Percentiles rank a stretch among this genome's conserved stretches.
phyloP scores from a whole-genome alignment of 331 rosid species.

The Quercus lobata region DNA sequence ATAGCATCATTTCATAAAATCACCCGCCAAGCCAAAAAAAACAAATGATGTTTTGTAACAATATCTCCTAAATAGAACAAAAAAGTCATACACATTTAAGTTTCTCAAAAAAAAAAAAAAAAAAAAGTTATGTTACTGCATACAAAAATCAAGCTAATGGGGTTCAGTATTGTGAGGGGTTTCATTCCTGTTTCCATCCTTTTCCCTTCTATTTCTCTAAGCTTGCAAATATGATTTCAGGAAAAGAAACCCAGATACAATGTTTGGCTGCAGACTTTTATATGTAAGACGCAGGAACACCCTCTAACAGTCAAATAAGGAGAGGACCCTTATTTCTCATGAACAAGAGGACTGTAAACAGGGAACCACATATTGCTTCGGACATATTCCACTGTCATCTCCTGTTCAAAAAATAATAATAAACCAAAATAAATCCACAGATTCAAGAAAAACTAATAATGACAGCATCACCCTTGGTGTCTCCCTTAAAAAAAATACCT shows the following conservation, averaged over 20 bases:
- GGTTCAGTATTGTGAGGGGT: background rate
- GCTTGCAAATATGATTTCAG: background rate
- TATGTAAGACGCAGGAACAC: background rate
- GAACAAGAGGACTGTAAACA: slow-evolving; percentile 88
- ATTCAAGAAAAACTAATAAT: background rate
- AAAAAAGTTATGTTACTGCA: background rate
- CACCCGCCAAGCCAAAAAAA: background rate
- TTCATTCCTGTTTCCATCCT: slow-evolving; percentile 4
- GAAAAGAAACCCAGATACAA: background rate
- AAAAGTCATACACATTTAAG: background rate
- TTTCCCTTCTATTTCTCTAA: slow-evolving; percentile 6
- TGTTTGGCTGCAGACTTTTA: background rate
- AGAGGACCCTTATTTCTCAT: slow-evolving; percentile 56
- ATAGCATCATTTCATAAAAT: background rate
- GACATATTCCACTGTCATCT: slow-evolving; percentile 63
- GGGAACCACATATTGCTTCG: slow-evolving; percentile 81
- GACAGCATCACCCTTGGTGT: background rate
- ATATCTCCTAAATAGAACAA: background rate
- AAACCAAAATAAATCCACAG: background rate
- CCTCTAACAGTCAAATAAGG: background rate
- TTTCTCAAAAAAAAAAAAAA: background rate
- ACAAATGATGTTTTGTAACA: background rate
- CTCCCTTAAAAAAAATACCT: background rate
- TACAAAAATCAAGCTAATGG: slow-evolving; percentile 3
- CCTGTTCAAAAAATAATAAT: slow-evolving; percentile 48